Evolutionary conservation across 345 rosid species (phyloP).

Genomic region (Boechera retrofracta): DNA sequence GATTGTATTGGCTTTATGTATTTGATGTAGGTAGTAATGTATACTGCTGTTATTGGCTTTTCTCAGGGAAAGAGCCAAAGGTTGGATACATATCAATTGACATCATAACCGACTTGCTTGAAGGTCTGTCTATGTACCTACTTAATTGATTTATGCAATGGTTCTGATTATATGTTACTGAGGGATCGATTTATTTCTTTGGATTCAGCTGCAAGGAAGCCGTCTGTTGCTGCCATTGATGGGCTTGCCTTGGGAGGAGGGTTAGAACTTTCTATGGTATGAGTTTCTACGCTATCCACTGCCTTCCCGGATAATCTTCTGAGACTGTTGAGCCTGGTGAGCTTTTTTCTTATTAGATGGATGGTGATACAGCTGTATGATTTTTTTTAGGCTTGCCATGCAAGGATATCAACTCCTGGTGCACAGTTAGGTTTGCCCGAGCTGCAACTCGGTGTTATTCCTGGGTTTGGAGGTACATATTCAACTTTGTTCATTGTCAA

Average conservation of each 20-base stretch:
- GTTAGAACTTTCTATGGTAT: constrained; percentile 93
- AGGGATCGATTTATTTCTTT: constrained; percentile 36
- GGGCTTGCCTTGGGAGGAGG: constrained; percentile 99
- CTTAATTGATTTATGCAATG: background rate
- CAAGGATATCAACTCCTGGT: constrained; percentile 79
- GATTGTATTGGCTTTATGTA: constrained; percentile 11
- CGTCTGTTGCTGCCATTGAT: constrained; percentile 97
- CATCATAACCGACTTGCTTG: constrained; percentile 64
- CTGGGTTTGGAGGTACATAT: constrained; percentile 94
- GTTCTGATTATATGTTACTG: constrained; percentile 24
- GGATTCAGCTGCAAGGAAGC: constrained; percentile 79
- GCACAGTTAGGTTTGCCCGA: constrained; percentile 91
- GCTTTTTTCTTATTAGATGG: background rate
- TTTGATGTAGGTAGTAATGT: constrained; percentile 21
- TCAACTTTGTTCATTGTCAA: constrained; percentile 14
- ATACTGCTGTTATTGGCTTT: constrained; percentile 20
- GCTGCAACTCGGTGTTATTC: constrained; percentile 90
- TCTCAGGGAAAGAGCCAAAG: constrained; percentile 63
- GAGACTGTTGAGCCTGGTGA: constrained; percentile 25
- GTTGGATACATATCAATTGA: constrained; percentile 71
- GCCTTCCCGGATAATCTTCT: constrained; percentile 12
- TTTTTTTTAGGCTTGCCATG: constrained; percentile 75
- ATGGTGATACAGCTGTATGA: constrained; percentile 29
- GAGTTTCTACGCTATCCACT: constrained; percentile 17
- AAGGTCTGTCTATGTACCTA: constrained; percentile 56